These are phyloP conservation scores for Ustilago cynodontis DNA, from an alignment of 1,284 basidiomycete species.

Conservation along the genomic window DNA sequence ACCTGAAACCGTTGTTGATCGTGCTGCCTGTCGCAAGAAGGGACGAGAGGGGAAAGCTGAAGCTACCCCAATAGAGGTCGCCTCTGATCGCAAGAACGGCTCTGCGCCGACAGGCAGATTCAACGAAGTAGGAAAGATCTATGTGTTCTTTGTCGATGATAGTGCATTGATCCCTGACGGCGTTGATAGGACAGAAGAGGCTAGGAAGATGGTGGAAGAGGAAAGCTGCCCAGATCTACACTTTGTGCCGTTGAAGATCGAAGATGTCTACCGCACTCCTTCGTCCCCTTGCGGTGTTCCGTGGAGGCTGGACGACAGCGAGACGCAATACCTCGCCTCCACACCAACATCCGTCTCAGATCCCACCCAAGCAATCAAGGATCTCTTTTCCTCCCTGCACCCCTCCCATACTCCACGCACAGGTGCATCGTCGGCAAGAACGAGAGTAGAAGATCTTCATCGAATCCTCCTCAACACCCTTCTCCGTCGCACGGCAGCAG, in stretches of 20 bases:
- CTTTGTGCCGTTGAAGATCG: constrained; percentile 48
- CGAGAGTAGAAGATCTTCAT: constrained; percentile 61
- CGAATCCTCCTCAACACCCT: constrained; percentile 47
- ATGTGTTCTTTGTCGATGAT: constrained; percentile 62
- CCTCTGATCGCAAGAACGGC: neutral
- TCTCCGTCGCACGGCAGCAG: constrained; percentile 39
- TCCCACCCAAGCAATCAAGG: constrained; percentile 26
- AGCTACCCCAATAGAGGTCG: neutral
- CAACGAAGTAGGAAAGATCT: constrained; percentile 56
- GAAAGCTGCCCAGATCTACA: constrained; percentile 43
- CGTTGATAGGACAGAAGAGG: constrained; percentile 32
- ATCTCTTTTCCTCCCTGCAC: constrained; percentile 41
- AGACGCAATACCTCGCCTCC: constrained; percentile 22
- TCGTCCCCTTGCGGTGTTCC: neutral
- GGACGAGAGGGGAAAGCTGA: constrained; percentile 11
- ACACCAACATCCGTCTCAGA: neutral
- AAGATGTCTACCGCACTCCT: constrained; percentile 38
- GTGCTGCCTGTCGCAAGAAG: constrained; percentile 13
- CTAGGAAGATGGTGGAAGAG: constrained; percentile 40
- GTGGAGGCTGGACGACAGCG: constrained; percentile 14
- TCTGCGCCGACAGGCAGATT: constrained; percentile 25
- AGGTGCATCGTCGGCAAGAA: constrained; percentile 50
- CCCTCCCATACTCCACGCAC: constrained; percentile 45
- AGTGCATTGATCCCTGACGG: constrained; percentile 29
- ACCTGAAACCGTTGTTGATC: constrained; percentile 23